phyloP scores from a whole-genome alignment of 768 basidiomycete species.

The Trametes coccinea region DNA sequence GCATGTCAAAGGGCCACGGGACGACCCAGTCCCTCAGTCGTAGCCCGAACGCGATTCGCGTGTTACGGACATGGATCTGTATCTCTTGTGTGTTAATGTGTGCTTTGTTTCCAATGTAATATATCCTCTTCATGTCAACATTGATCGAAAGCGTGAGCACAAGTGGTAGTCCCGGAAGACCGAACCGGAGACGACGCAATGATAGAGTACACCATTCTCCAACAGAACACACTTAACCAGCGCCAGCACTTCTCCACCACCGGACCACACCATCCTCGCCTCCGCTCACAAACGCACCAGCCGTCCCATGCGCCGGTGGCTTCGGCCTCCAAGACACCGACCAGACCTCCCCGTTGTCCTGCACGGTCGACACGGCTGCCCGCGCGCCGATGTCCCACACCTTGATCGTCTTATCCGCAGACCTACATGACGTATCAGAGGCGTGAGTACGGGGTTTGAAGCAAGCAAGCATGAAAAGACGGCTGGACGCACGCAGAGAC shows the following conservation, averaged over 20 bases:
- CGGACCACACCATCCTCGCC: slow-evolving; percentile 73
- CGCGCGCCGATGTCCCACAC: slow-evolving; percentile 84
- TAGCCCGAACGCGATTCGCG: background rate
- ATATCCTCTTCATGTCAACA: no score
- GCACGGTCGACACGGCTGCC: slow-evolving; percentile 71
- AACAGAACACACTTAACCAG: slow-evolving; percentile 29
- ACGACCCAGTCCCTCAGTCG: background rate
- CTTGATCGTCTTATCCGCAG: slow-evolving; percentile 83
- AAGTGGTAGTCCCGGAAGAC: no score
- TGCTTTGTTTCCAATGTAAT: no score
- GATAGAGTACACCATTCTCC: no score
- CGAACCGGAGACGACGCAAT: no score
- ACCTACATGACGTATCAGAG: slow-evolving; percentile 42
- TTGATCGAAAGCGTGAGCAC: no score
- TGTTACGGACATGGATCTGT: background rate
- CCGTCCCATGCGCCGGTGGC: slow-evolving; percentile 51
- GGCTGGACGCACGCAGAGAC: slow-evolving; percentile 67
- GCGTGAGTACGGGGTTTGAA: background rate
- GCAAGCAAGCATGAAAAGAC: background rate
- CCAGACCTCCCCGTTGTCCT: slow-evolving; percentile 84
- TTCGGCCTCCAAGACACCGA: slow-evolving; percentile 77
- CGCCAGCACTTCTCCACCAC: slow-evolving; percentile 79
- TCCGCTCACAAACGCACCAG: slow-evolving; percentile 71
- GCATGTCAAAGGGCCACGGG: background rate
- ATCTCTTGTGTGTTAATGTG: no score